phyloP scores from a whole-genome alignment of 179 eudicot genomes.

The Drosera spatulata region DNA sequence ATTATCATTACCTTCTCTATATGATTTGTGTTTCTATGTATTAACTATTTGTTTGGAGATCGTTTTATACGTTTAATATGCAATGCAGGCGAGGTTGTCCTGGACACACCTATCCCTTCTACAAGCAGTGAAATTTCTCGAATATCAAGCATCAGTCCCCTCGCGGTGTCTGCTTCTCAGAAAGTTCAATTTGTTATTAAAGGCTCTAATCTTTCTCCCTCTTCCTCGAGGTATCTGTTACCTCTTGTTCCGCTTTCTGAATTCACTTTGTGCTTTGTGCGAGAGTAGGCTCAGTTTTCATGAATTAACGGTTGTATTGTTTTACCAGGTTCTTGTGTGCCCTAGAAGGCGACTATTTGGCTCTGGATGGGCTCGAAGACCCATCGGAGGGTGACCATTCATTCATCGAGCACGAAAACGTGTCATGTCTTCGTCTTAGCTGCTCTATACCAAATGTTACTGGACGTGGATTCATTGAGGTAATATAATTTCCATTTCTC shows the following conservation, averaged over 20 bases:
- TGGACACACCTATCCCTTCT: constrained; percentile 55
- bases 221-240: constrained; percentile 53
- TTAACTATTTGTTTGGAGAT: not conserved
- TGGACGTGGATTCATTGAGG: constrained; percentile 97
- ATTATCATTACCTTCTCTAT: too few relatives aligned
- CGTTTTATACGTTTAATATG: constrained; percentile 6
- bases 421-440: constrained; percentile 44
- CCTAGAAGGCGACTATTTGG: constrained; percentile 63
- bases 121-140: constrained; percentile 25
- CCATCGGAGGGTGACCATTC: constrained; percentile 27
- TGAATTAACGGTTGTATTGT: not conserved
- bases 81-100: constrained; percentile 61
- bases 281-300: not conserved
- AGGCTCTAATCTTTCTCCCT: constrained; percentile 49
- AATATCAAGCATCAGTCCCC: constrained; percentile 63
- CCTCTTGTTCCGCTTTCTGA: not conserved
- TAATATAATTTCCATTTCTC: constrained; percentile 6
- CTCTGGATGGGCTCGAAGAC: constrained; percentile 38
- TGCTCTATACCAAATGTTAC: constrained; percentile 52
- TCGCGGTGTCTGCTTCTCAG: constrained; percentile 65
- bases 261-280: not conserved
- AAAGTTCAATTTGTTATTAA: constrained; percentile 42
- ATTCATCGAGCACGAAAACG: constrained; percentile 24
- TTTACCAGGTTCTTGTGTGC: constrained; percentile 61
- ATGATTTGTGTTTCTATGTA: too few relatives aligned